These are phyloP conservation scores for Cyclotella choctawhatcheeana DNA, from an alignment of 108 stramenopile species.

Conservation along the genomic window DNA sequence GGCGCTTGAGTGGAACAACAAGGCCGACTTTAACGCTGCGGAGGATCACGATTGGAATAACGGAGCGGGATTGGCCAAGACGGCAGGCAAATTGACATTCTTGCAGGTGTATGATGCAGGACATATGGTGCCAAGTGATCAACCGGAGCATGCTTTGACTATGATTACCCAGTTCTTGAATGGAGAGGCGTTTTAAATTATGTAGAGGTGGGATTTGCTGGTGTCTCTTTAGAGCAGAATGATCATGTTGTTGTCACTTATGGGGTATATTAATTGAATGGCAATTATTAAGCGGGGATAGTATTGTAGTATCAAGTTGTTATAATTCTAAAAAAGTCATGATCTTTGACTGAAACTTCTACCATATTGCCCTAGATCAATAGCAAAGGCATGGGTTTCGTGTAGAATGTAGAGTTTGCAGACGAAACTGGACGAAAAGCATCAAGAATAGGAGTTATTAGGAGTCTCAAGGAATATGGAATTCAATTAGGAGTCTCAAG, in stretches of 20 bases:
- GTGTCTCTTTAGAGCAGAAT: background rate
- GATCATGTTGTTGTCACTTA: background rate
- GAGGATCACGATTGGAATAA: slow-evolving; percentile 74
- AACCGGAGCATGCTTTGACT: slow-evolving; percentile 79
- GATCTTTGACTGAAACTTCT: too few relatives aligned
- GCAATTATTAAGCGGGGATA: too few relatives aligned
- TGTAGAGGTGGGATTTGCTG: background rate
- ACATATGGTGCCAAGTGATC: slow-evolving; percentile 97
- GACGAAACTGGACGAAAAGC: too few relatives aligned
- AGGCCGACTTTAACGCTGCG: slow-evolving; percentile 84
- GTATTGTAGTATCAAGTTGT: too few relatives aligned
- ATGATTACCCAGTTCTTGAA: slow-evolving; percentile 86
- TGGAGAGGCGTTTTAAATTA: slow-evolving; percentile 22
- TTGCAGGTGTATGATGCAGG: slow-evolving; percentile 71
- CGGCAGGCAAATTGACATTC: slow-evolving; percentile 82
- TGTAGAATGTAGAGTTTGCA: too few relatives aligned
- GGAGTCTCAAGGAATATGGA: too few relatives aligned
- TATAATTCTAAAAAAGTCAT: too few relatives aligned
- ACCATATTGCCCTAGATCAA: too few relatives aligned
- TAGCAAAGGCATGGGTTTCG: too few relatives aligned
- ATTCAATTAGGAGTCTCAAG: too few relatives aligned
- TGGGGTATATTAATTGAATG: too few relatives aligned
- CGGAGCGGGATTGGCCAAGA: slow-evolving; percentile 76
- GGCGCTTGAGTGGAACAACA: slow-evolving; percentile 87
- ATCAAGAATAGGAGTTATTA: too few relatives aligned